A percentile compares a stretch with the other conserved stretches of the same genome.
These are phyloP conservation scores for Ambrosia artemisiifolia DNA, from an alignment of 129 eudicot genomes.

Conservation along the genomic window DNA sequence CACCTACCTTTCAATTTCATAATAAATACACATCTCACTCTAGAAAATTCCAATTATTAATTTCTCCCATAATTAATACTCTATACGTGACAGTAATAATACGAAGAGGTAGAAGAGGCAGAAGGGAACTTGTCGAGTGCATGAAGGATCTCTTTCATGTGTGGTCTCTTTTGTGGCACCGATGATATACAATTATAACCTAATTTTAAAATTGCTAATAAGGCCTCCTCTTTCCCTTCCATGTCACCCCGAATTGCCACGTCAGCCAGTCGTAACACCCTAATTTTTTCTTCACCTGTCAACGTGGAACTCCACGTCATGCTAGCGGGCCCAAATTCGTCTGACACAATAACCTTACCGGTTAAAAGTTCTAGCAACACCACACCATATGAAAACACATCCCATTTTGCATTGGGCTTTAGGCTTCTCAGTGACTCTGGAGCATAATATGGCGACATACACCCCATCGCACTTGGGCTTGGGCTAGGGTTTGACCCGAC, in stretches of 20 bases:
- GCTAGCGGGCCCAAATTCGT: constrained; percentile 62
- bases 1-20: constrained; percentile 47
- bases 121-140: constrained; percentile 79
- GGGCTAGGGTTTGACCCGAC: constrained; percentile 76
- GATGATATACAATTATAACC: constrained; percentile 73
- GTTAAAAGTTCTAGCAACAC: constrained; percentile 79
- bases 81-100: constrained; percentile 42
- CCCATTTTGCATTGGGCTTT: constrained; percentile 88
- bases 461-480: constrained; percentile 71
- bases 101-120: constrained; percentile 37
- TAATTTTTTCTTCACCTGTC: constrained; percentile 55
- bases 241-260: constrained; percentile 79
- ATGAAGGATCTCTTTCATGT: constrained; percentile 88
- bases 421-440: constrained; percentile 84
- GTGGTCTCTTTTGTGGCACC: constrained; percentile 88
- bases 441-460: constrained; percentile 75
- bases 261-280: constrained; percentile 74
- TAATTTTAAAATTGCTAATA: constrained; percentile 58
- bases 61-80: constrained; percentile 12
- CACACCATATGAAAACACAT: constrained; percentile 85
- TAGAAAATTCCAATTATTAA: constrained; percentile 18
- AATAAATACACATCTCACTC: constrained; percentile 35
- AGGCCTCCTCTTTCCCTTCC: constrained; percentile 82
- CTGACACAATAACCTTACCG: constrained; percentile 68
- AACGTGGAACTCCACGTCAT: constrained; percentile 41